phyloP scores from a whole-genome alignment of 768 basidiomycete species.

The Polyporus arcularius region DNA sequence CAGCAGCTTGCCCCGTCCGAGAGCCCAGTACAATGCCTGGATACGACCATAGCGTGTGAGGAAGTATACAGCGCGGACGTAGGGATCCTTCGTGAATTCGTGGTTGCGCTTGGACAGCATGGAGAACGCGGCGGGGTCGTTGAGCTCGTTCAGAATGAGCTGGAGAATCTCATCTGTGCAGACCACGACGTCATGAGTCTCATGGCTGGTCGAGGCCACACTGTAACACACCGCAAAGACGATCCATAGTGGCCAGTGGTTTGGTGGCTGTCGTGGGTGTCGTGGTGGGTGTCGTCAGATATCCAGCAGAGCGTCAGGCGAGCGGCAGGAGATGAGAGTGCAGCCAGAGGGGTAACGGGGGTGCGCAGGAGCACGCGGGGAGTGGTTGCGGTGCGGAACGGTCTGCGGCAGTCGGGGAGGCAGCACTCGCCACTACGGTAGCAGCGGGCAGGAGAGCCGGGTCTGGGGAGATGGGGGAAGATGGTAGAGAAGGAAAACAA shows the following conservation, averaged over 20 bases:
- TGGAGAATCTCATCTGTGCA: constrained; percentile 64
- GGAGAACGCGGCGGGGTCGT: constrained; percentile 62
- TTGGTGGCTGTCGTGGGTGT: background rate
- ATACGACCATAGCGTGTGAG: constrained; percentile 69
- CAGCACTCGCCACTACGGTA: background rate
- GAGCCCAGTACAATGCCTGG: constrained; percentile 74
- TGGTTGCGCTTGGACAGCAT: constrained; percentile 60
- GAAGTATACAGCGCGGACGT: constrained; percentile 78
- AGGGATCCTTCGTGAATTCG: constrained; percentile 68
- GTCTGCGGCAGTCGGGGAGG: background rate
- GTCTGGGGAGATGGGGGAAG: constrained; percentile 12
- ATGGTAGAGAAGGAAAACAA: constrained; percentile 14
- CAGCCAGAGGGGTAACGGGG: background rate
- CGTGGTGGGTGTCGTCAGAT: background rate
- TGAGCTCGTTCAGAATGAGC: constrained; percentile 70
- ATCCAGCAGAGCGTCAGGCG: constrained; percentile 9
- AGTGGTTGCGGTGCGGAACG: background rate
- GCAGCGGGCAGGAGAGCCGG: background rate
- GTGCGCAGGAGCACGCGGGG: constrained; percentile 5
- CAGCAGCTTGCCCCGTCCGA: constrained; percentile 68
- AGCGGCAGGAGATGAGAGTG: constrained; percentile 3
- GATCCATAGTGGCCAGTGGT: constrained; percentile 47
- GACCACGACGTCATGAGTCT: constrained; percentile 2
- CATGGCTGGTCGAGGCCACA: background rate
- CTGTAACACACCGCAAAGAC: constrained; percentile 59